Evolutionary conservation across 805 yeast species (phyloP).

Genomic region (Monosporozyma unispora): DNA sequence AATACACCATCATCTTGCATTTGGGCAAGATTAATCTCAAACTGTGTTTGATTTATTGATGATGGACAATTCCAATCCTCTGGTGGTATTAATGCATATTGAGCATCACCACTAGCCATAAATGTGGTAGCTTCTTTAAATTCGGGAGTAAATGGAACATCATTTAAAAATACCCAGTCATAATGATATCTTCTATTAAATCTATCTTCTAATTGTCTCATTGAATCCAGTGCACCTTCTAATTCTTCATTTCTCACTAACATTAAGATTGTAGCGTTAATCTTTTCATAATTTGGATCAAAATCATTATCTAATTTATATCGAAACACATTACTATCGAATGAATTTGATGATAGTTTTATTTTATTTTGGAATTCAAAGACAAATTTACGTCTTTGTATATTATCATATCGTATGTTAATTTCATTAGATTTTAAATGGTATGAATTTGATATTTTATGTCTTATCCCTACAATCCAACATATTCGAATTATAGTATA

Average conservation of each 20-base stretch:
- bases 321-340: slow-evolving; percentile 13
- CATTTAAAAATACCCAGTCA: slow-evolving; percentile 75
- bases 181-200: slow-evolving; percentile 59
- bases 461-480: not conserved
- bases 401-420: not conserved
- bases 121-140: slow-evolving; percentile 52
- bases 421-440: not conserved
- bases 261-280: slow-evolving; percentile 82
- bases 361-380: slow-evolving; percentile 2
- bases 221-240: slow-evolving; percentile 61
- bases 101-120: slow-evolving; percentile 54
- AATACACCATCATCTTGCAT: slow-evolving; percentile 42
- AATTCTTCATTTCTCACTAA: slow-evolving; percentile 76
- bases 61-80: slow-evolving; percentile 77
- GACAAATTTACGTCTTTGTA: not conserved
- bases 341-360: slow-evolving; percentile 23
- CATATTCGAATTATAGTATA: not conserved
- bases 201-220: slow-evolving; percentile 70
- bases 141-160: slow-evolving; percentile 55
- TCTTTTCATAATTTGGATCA: slow-evolving; percentile 6
- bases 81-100: slow-evolving; percentile 56
- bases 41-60: slow-evolving; percentile 53
- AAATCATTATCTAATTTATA: not conserved
- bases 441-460: not conserved
- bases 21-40: slow-evolving; percentile 38